Evolutionary conservation across 352 stramenopile species (phyloP).

Genomic region (Pythium diclinum): DNA sequence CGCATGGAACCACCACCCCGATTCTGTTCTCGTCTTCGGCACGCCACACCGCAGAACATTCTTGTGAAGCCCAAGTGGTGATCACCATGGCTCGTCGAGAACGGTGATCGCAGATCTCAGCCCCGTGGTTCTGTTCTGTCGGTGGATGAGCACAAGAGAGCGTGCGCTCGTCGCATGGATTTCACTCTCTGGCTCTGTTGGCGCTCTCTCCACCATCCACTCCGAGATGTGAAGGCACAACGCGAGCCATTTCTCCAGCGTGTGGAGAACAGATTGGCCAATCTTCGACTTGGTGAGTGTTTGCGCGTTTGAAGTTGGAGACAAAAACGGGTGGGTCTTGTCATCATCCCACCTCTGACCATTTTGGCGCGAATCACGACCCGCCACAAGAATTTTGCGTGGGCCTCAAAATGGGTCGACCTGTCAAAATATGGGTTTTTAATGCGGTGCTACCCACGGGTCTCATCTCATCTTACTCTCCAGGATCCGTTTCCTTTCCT

Average conservation of each 20-base stretch:
- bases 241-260: neutral
- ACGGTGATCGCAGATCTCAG: neutral
- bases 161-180: neutral
- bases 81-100: too few relatives aligned
- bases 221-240: neutral
- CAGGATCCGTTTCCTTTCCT: constrained; percentile 13
- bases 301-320: constrained; percentile 14
- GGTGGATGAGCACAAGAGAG: neutral
- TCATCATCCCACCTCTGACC: neutral
- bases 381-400: constrained; percentile 24
- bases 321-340: constrained; percentile 19
- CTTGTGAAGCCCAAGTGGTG: constrained; percentile 10
- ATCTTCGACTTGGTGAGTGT: constrained; percentile 26
- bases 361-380: neutral
- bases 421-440: neutral
- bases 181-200: neutral
- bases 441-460: neutral
- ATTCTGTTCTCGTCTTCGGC: neutral
- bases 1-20: neutral
- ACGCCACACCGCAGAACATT: constrained; percentile 8
- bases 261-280: constrained; percentile 21
- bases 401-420: constrained; percentile 2
- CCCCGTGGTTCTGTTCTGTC: neutral
- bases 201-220: constrained; percentile 12
- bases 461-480: constrained; percentile 8